phyloP scores from a whole-genome alignment of 2,329 filamentous ascomycete species.

The Verticillium longisporum region DNA sequence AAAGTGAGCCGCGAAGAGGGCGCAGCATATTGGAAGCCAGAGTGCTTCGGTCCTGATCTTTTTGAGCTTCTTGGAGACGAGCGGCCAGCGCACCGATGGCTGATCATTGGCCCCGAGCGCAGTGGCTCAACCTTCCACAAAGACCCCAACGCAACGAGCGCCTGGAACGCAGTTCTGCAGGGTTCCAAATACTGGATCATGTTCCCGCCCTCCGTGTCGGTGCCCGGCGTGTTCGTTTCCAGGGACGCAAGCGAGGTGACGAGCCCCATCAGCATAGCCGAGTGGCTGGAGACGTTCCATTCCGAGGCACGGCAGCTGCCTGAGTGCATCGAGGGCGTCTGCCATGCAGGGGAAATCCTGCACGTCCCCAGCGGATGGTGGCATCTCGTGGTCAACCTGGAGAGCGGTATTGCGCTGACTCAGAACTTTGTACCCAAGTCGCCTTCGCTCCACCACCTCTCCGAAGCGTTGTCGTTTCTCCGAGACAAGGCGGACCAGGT shows the following conservation, averaged over 20 bases:
- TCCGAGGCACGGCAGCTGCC: slow-evolving; percentile 67
- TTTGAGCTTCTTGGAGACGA: slow-evolving; percentile 73
- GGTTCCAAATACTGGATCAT: slow-evolving; percentile 98
- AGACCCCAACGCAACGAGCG: slow-evolving; percentile 64
- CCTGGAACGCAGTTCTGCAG: slow-evolving; percentile 80
- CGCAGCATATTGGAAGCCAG: slow-evolving; percentile 68
- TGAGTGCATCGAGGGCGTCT: slow-evolving; percentile 82
- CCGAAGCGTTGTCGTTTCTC: slow-evolving; percentile 72
- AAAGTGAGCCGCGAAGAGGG: slow-evolving; percentile 45
- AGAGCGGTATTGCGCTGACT: slow-evolving; percentile 78
- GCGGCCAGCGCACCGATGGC: slow-evolving; percentile 83
- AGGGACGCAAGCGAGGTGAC: slow-evolving; percentile 89
- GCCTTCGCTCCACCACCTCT: slow-evolving; percentile 47
- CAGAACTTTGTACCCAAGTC: slow-evolving; percentile 87
- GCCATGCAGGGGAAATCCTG: slow-evolving; percentile 74
- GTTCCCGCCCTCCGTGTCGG: slow-evolving; percentile 74
- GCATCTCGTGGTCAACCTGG: slow-evolving; percentile 89
- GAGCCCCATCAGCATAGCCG: slow-evolving; percentile 88
- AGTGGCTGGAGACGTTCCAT: slow-evolving; percentile 91
- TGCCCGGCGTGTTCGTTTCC: slow-evolving; percentile 86
- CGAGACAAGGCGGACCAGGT: slow-evolving; percentile 78
- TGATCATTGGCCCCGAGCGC: slow-evolving; percentile 80
- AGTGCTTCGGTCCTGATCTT: slow-evolving; percentile 80
- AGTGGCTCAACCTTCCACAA: slow-evolving; percentile 96
- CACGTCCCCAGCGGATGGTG: slow-evolving; percentile 96